Percentiles rank a stretch among this genome's conserved stretches.
Conservation (phyloP, 345 rosid genomes). For the Nasturtium officinale region DNA sequence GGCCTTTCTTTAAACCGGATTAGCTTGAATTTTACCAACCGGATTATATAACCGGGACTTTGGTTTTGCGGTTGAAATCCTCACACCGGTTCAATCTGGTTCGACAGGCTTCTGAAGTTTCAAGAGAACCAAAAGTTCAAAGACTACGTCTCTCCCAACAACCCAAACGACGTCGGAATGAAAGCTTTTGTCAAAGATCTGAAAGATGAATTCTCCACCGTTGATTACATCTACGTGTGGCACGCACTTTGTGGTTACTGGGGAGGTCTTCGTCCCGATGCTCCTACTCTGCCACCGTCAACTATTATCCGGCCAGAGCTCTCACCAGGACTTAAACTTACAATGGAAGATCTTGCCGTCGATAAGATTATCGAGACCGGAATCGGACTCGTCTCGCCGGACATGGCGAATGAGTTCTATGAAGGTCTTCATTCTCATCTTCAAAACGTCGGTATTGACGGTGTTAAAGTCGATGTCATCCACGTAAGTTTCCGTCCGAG, state of each 20-base stretch:
- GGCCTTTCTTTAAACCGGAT: neutral
- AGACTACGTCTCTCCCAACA: slow-evolving; percentile 59
- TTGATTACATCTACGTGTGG: slow-evolving; percentile 91
- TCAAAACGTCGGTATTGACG: slow-evolving; percentile 73
- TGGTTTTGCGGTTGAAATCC: neutral
- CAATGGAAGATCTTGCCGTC: slow-evolving; percentile 94
- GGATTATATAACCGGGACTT: neutral
- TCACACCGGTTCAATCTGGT: slow-evolving; percentile 34
- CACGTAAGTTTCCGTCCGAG: slow-evolving; percentile 61
- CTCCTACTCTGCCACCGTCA: slow-evolving; percentile 62
- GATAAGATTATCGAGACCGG: slow-evolving; percentile 79
- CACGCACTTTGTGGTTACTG: slow-evolving; percentile 96
- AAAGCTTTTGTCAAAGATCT: slow-evolving; percentile 77
- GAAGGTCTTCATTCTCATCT: slow-evolving; percentile 86
- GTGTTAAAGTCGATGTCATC: slow-evolving; percentile 98
- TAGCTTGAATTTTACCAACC: too few species aligned
- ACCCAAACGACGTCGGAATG: slow-evolving; percentile 58
- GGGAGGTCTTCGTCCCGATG: slow-evolving; percentile 87
- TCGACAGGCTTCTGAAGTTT: slow-evolving; percentile 65
- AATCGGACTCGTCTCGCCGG: slow-evolving; percentile 78
- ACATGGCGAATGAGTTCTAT: slow-evolving; percentile 62
- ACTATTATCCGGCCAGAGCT: slow-evolving; percentile 56
- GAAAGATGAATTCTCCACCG: slow-evolving; percentile 69
- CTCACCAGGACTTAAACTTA: slow-evolving; percentile 68
- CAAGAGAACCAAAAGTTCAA: slow-evolving; percentile 85